A percentile compares a stretch with the other conserved stretches of the same genome.
Evolutionary conservation across 2,329 filamentous ascomycete genomes (phyloP).

Genomic region (Cordyceps farinosa): DNA sequence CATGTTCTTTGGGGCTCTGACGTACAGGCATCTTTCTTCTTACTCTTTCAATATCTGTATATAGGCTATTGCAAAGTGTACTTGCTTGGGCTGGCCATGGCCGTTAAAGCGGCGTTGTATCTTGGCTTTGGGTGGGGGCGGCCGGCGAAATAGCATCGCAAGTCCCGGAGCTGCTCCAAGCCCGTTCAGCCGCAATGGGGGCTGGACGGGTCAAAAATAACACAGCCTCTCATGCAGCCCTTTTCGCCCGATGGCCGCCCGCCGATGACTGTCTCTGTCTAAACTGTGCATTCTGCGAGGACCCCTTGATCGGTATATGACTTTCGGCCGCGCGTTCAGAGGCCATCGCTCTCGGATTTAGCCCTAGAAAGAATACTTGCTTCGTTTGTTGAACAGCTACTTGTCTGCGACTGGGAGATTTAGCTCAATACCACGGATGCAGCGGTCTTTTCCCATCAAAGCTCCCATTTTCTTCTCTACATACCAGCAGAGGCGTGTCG

Average conservation of each 20-base stretch:
- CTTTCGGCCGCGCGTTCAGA: not conserved
- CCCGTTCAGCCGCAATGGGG: conserved; percentile 1
- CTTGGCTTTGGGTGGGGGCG: not conserved
- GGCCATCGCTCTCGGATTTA: not conserved
- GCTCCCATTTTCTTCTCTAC: too few relatives aligned
- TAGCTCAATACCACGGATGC: not conserved
- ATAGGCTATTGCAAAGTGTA: too few relatives aligned
- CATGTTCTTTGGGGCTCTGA: too few relatives aligned
- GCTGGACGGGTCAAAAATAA: not conserved
- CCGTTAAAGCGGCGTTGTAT: not conserved
- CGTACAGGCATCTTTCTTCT: too few relatives aligned
- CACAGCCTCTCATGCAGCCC: not conserved
- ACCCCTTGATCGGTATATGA: not conserved
- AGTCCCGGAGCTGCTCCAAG: not conserved
- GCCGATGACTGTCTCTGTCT: too few relatives aligned
- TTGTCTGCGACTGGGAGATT: too few relatives aligned
- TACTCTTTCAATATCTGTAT: too few relatives aligned
- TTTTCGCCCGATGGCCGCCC: not conserved
- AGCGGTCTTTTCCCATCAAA: not conserved
- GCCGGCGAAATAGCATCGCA: not conserved
- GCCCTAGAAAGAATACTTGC: too few relatives aligned
- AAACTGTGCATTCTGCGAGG: too few relatives aligned
- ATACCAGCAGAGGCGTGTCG: not conserved
- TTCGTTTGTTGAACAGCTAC: too few relatives aligned
- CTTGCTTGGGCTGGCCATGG: too few relatives aligned